Base-by-base conservation (phyloP, 2,329 filamentous ascomycete genomes). In the Clonostachys rosea region DNA sequence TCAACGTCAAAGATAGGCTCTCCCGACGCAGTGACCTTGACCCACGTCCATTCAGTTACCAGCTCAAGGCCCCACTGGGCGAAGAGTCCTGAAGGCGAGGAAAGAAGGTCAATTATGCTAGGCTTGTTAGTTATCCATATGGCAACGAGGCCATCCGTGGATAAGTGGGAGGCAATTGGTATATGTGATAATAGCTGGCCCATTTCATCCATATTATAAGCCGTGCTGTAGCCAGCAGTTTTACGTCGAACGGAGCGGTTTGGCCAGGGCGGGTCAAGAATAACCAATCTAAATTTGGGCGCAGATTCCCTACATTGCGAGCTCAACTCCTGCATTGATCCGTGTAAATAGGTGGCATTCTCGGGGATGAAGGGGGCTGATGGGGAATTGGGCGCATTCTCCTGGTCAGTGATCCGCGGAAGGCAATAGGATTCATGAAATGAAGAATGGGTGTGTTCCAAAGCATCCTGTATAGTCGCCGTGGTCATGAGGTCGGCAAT, bases 221-320 rank as follows among this genome's bases (percentile, higher is more conserved):
- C 72, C 6, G 74, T 79, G 3, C 57, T 52, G 61, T 83, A 80
- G 53, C 73, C 56, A 57, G 68, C 64, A 44, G 53, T 72, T 56
- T 79, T 83, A 37, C 86, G 74, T 54, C 78, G 77, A 13, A 81
- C 88, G 6, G 87, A 91, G 42, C 83, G 78, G 59, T 90, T 92
- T 0, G 88, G 87, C 88, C 89, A 92, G 2, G 89, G 88, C 4
- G 89, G 89, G 59, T 92, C 88, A 17, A 91, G 68, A 8, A 91
- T 62, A 36, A 91, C 71, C 41, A 91, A 69, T 52, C 87, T 71
- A 62, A 92, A 91, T 7, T 61, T 56, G 17, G 76, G 73, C 3
- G 75, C 71, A 4, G 57, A 59, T 13, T 63, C 53, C 1, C 70
- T 53, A 52, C 83, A 76, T 0, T 52, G 51, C 3, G 60, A 55